Conservation (phyloP, 306 rosid species). For the Cicer pinnatifidum region DNA sequence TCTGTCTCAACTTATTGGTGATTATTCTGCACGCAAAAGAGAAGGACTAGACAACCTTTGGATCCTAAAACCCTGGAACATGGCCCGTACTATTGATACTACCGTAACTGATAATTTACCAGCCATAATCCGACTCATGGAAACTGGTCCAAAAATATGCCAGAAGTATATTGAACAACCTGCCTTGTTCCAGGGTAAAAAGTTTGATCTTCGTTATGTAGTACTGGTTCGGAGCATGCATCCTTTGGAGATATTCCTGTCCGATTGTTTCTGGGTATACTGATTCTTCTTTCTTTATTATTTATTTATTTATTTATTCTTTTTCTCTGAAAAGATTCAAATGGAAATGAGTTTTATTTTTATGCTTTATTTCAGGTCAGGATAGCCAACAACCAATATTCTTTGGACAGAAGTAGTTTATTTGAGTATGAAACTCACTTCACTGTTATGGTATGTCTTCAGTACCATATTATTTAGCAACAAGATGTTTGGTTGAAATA, state of each 20-base stretch:
- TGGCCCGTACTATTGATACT: constrained; percentile 98
- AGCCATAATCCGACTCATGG: constrained; percentile 87
- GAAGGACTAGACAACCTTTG: constrained; percentile 77
- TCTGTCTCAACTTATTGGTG: constrained; percentile 85
- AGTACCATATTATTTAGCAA: constrained; percentile 24
- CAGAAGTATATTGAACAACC: constrained; percentile 96
- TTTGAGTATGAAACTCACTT: constrained; percentile 98
- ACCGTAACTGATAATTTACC: constrained; percentile 80
- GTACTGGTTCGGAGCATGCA: constrained; percentile 81
- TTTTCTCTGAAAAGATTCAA: constrained; percentile 31
- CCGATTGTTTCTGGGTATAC: constrained; percentile 94
- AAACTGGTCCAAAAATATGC: constrained; percentile 96
- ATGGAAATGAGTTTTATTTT: constrained; percentile 35
- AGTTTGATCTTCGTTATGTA: constrained; percentile 88
- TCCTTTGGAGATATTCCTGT: constrained; percentile 79
- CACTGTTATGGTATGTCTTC: constrained; percentile 86
- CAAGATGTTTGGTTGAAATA: constrained; percentile 28
- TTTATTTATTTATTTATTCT: background rate
- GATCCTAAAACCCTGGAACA: constrained; percentile 98
- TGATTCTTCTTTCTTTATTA: constrained; percentile 35
- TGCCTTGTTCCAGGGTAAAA: constrained; percentile 81
- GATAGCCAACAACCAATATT: constrained; percentile 85
- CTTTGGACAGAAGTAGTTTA: constrained; percentile 74
- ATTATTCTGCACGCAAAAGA: constrained; percentile 68
- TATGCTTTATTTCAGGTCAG: constrained; percentile 69